A percentile compares a stretch with the other conserved stretches of the same genome.
These are phyloP conservation scores for Deuterostichococcus epilithicus DNA, from an alignment of 139 green algal genomes.

Conservation along the genomic window DNA sequence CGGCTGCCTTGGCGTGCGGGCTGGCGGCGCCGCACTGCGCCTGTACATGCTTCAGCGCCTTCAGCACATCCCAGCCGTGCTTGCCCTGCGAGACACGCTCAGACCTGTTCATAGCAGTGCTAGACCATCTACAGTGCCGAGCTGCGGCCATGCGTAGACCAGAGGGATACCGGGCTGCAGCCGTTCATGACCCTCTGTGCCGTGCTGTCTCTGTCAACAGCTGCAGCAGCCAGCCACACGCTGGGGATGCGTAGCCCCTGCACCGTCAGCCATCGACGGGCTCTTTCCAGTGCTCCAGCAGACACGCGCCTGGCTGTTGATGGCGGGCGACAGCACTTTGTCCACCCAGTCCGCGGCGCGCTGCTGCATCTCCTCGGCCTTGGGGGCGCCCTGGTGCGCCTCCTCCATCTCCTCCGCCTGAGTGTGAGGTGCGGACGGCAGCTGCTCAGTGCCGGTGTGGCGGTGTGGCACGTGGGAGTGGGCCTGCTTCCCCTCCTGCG, in stretches of 20 bases:
- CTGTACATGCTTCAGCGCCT: slow-evolving; percentile 23
- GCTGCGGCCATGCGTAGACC: no score
- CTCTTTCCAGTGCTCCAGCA: not conserved
- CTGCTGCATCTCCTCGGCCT: slow-evolving; percentile 4
- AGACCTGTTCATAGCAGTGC: no score
- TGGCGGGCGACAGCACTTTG: slow-evolving; percentile 47
- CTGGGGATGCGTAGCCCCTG: no score
- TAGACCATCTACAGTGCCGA: no score
- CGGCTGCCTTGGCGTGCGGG: slow-evolving; percentile 29
- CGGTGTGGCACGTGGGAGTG: no score
- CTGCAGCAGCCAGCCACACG: no score
- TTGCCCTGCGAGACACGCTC: slow-evolving; percentile 30
- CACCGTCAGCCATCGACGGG: no score
- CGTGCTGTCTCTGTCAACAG: no score
- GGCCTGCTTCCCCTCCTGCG: no score
- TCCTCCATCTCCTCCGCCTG: not conserved
- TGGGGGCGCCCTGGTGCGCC: not conserved
- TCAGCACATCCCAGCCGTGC: slow-evolving; percentile 61
- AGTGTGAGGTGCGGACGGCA: not conserved
- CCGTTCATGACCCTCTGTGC: no score
- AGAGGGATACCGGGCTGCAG: no score
- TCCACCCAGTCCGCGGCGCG: slow-evolving; percentile 58
- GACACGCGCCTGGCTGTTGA: slow-evolving; percentile 49
- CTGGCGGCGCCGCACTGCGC: slow-evolving; percentile 1
- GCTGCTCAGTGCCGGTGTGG: no score